Evolutionary conservation across 176 grass and related monocot species (phyloP), one percentile per base, ranked within the genome.

Genomic region (Cocos nucifera): DNA sequence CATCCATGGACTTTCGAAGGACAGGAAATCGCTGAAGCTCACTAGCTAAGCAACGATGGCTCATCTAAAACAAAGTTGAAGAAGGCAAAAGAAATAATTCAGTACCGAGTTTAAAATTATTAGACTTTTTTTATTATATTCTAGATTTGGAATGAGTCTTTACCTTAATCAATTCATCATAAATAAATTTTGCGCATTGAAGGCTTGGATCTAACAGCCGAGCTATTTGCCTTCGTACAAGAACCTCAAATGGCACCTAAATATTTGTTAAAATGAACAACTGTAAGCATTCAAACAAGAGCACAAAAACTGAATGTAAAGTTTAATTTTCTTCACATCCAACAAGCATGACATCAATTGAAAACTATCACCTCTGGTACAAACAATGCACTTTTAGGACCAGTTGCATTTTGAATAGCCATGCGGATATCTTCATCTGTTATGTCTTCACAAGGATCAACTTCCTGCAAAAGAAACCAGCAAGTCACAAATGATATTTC

Each of bases 141-240:
- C 1, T 44, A 44, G 10, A 44, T 44, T 14, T 44, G 10, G 35
- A 44, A 44, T 60, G 4, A 62, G 20, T 15, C 15, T 77, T 65
- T 88, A 97, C 93, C 83, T 97, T 97, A 52, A 91, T 77, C 63
- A 97, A 80, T 61, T 97, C 93, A 65, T 97, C 93, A 65, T 97
- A 97, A 52, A 97, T 84, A 76, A 97, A 97, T 63, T 77, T 90
- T 53, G 93, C 93, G 58, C 93, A 97, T 57, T 97, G 87, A 55
- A 97, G 81, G 70, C 93, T 97, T 70, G 93, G 93, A 76, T 97
- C 92, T 50, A 91, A 81, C 64, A 97, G 77, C 73, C 72, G 77
- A 57, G 73, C 53, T 78, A 97, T 97, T 55, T 97, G 92, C 51
- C 67, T 88, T 58, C 93, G 84, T 30, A 97, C 87, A 75, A 97